phyloP scores from a whole-genome alignment of 768 basidiomycete species.

The Crepidotus variabilis region DNA sequence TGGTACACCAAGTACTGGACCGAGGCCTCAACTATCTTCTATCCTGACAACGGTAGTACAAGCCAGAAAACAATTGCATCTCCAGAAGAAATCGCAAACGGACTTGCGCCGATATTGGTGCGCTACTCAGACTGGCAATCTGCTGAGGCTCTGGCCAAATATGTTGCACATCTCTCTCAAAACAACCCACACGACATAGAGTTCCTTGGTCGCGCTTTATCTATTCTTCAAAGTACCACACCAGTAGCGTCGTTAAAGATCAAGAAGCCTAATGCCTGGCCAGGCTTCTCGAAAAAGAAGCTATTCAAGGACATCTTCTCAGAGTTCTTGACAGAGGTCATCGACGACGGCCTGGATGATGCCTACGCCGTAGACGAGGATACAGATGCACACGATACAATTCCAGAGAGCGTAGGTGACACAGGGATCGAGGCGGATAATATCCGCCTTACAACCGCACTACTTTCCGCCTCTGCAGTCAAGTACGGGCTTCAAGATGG shows the following conservation, averaged over 20 bases:
- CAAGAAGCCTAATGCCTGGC: not conserved
- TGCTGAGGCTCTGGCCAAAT: not conserved
- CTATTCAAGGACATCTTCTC: not conserved
- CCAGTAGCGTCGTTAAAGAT: not conserved
- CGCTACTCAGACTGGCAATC: not conserved
- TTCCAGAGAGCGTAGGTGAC: not conserved
- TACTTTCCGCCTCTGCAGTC: not conserved
- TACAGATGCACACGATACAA: not conserved
- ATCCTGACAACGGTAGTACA: not conserved
- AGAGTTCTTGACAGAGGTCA: not conserved
- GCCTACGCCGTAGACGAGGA: not conserved
- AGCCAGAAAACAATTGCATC: not conserved
- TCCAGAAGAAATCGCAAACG: not conserved
- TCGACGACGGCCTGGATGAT: not conserved
- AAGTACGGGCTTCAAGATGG: not conserved
- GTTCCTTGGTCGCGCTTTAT: not conserved
- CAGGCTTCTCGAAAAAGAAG: not conserved
- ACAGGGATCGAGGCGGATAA: not conserved
- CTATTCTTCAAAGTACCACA: not conserved
- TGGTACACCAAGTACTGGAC: not conserved
- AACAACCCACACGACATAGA: not conserved
- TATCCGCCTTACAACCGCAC: not conserved
- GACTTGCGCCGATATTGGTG: not conserved
- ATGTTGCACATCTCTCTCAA: not conserved
- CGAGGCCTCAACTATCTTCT: not conserved